Conservation (phyloP, 1,284 basidiomycete genomes). For the Sporisorium exsertum region DNA sequence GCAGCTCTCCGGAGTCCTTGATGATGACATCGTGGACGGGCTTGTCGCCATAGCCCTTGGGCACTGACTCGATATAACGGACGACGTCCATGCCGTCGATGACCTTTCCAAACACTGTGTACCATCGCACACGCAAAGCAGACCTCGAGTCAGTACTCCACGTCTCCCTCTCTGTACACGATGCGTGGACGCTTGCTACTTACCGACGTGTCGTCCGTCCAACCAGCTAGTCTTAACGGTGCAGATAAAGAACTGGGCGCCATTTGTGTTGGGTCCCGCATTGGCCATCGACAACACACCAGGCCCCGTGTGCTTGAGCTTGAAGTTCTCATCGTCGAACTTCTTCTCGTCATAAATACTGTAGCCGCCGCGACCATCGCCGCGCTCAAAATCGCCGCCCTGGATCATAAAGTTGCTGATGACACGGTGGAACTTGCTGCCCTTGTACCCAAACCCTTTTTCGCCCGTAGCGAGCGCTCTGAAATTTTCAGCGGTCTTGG, state of each 20-base stretch:
- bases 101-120: conserved; percentile 63
- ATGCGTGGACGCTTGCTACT: conserved; percentile 10
- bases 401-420: conserved; percentile 77
- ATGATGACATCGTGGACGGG: conserved; percentile 57
- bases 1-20: conserved; percentile 61
- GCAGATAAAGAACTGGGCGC: conserved; percentile 68
- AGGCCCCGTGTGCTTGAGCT: conserved; percentile 61
- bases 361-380: conserved; percentile 67
- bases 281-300: conserved; percentile 63
- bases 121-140: background rate
- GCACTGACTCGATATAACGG: conserved; percentile 62
- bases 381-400: conserved; percentile 67
- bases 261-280: conserved; percentile 71
- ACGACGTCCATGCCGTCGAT: conserved; percentile 65
- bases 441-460: conserved; percentile 81
- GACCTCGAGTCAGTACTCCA: conserved; percentile 72
- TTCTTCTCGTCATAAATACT: conserved; percentile 64
- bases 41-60: conserved; percentile 58
- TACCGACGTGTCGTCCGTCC: conserved; percentile 60
- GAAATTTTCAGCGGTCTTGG: conserved; percentile 67
- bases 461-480: conserved; percentile 70
- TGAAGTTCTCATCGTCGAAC: conserved; percentile 64
- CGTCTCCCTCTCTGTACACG: background rate
- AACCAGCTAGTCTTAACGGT: conserved; percentile 65
- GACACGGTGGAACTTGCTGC: conserved; percentile 75